Base-by-base conservation (phyloP, 768 basidiomycete species). In the Lactarius tabidus region DNA sequence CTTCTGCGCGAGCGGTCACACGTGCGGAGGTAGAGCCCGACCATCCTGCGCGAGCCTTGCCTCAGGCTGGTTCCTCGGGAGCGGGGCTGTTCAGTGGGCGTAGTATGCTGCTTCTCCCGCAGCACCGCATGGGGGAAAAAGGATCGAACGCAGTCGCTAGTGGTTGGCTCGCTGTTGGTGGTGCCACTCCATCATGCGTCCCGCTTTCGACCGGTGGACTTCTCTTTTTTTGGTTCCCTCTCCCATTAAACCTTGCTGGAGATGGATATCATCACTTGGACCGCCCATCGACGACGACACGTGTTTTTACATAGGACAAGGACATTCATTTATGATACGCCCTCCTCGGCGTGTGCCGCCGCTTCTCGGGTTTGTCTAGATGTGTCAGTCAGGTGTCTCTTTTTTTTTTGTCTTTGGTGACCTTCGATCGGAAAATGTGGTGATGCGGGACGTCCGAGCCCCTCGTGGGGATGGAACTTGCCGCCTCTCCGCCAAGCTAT, bases 1-100 rank as follows among this genome's bases (percentile, higher is more conserved):
- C 18, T 68, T 26, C 56, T 68, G 23, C 67, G 67, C 55, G 64
- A 68, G 39, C 59, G 64, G 6, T 58, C 66, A 20, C 39, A 43
- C 18, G 23, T 45, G 33, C 28, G 33, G 36, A 17, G 17, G 29
- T 54, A 54, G 61, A 10, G 38, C 53, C 26, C 48, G 23, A 29
- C 51, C 23, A 23, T 17, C 18, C 18, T 41, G 39, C 12, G 10
- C 1, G 18, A 6, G 39, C 1, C 39, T 1, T 0, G 17, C 41
- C 41, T 18, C 41, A 41, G n/a, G 14, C 14, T 51, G 14, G 26
- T 51, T 51, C 48, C 48, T 26, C 48, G 23, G 23, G 45, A 51
- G 1, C 18, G 39, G 39, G 15, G 3, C 26, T 7, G 26, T 5
- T 15, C 26, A 26, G 48, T 33, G 33, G 33, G 33, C 8, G 33